Evolutionary conservation across 1,284 basidiomycete species (phyloP), one percentile per base, ranked within the genome.

Genomic region (Pascua sp.): DNA sequence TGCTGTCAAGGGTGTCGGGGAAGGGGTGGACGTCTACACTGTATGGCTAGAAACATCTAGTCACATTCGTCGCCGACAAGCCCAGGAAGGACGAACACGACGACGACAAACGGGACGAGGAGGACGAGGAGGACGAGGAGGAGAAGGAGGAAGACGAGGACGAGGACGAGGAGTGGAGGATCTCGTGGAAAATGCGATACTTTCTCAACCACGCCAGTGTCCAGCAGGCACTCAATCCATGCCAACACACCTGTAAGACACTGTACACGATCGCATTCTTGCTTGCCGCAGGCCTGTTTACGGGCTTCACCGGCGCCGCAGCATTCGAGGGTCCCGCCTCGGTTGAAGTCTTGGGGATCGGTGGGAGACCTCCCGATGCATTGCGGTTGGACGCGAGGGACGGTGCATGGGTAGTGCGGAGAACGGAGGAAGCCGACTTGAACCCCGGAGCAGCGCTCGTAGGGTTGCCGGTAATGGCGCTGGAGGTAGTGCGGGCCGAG

Each of bases 201-300:
- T n/a, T n/a, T n/a, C n/a, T n/a, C n/a, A n/a, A n/a, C n/a, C n/a
- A n/a, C n/a, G n/a, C n/a, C n/a, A n/a, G n/a, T n/a, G n/a, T n/a
- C n/a, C n/a, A n/a, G n/a, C n/a, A n/a, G n/a, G n/a, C n/a, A n/a
- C n/a, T n/a, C n/a, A n/a, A n/a, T n/a, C n/a, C n/a, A n/a, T n/a
- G 24, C 24, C 24, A 4, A 61, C 85, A 53, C 62, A 84, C 84
- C 76, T 86, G 84, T 49, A 82, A 80, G 8, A 81, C 73, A 53
- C 81, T 91, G 57, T 93, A 82, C 38, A 93, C 80, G 57, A 94
- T 88, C 55, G 89, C 72, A 51, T 72, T 73, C 60, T 75, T 75
- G 50, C 71, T 68, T 11, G 70, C 55, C 11, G 68, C 59, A 11
- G 73, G 63, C 47, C 75, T 45, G 57, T 72, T 53, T 40, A 72